Conservation (phyloP, 2,329 filamentous ascomycete genomes). For the Aspergillus pseudoviridinutans region DNA sequence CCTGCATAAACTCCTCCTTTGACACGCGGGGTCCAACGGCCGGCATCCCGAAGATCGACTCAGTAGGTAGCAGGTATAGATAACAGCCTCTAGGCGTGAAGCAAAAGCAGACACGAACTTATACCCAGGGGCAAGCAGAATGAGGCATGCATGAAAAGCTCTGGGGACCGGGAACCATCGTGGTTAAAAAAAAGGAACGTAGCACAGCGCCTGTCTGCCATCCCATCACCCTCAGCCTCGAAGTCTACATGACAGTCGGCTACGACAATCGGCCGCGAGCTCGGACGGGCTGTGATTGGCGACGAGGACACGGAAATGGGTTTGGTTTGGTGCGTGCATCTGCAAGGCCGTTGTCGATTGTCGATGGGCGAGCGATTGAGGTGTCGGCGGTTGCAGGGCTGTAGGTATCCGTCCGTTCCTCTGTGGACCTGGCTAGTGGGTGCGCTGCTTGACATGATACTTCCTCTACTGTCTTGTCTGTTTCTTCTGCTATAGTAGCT, state of each 20-base stretch:
- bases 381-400: neutral
- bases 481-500: no score
- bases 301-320: neutral
- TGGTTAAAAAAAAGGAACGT: neutral
- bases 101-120: neutral
- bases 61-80: neutral
- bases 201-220: neutral
- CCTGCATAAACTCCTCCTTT: conserved; percentile 46
- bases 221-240: neutral
- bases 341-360: neutral
- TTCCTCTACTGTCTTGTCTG: no score
- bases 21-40: conserved; percentile 41
- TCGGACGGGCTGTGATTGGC: neutral
- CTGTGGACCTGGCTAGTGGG: neutral
- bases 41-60: conserved; percentile 18
- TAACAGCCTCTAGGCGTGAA: neutral
- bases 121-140: neutral
- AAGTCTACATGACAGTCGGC: neutral
- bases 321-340: neutral
- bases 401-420: neutral
- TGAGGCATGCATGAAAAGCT: neutral
- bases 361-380: neutral
- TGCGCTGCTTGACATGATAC: no score
- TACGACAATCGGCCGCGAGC: neutral
- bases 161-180: neutral